These are phyloP conservation scores for Aspergillus sp. DNA, from an alignment of 2,329 filamentous ascomycete species.

Conservation along the genomic window DNA sequence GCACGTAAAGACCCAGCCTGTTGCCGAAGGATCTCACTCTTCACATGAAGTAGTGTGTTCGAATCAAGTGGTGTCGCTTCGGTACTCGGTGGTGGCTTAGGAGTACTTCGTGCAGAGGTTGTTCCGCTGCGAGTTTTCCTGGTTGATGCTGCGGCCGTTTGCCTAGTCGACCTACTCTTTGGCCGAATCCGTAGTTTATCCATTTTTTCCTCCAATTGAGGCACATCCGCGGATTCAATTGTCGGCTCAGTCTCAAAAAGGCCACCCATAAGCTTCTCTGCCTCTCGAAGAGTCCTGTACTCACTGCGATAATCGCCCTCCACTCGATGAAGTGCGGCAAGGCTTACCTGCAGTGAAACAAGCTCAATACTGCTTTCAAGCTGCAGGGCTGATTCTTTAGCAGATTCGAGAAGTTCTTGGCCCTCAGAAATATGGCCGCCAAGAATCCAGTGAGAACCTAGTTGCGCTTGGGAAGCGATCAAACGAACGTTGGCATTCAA, in stretches of 20 bases:
- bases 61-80: slow-evolving; percentile 33
- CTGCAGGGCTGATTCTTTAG: slow-evolving; percentile 54
- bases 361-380: slow-evolving; percentile 53
- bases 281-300: slow-evolving; percentile 48
- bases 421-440: slow-evolving; percentile 53
- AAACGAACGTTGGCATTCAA: slow-evolving; percentile 60
- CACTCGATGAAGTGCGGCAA: slow-evolving; percentile 48
- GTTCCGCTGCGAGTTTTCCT: slow-evolving; percentile 34
- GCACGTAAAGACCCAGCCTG: slow-evolving; percentile 51
- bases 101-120: slow-evolving; percentile 21
- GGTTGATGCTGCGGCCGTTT: slow-evolving; percentile 22
- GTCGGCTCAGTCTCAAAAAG: slow-evolving; percentile 37
- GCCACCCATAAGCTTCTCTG: slow-evolving; percentile 46
- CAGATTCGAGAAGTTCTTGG: slow-evolving; percentile 58
- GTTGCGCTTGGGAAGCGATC: slow-evolving; percentile 47
- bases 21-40: slow-evolving; percentile 51
- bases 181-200: slow-evolving; percentile 40
- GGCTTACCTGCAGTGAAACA: slow-evolving; percentile 49
- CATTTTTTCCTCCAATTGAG: slow-evolving; percentile 44
- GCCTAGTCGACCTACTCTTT: slow-evolving; percentile 24
- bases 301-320: slow-evolving; percentile 50
- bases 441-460: slow-evolving; percentile 50
- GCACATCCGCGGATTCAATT: slow-evolving; percentile 30
- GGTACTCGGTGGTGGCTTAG: slow-evolving; percentile 19
- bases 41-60: slow-evolving; percentile 42